Base-by-base conservation (phyloP, 2,329 filamentous ascomycete species). In the Leptographium flavum region DNA sequence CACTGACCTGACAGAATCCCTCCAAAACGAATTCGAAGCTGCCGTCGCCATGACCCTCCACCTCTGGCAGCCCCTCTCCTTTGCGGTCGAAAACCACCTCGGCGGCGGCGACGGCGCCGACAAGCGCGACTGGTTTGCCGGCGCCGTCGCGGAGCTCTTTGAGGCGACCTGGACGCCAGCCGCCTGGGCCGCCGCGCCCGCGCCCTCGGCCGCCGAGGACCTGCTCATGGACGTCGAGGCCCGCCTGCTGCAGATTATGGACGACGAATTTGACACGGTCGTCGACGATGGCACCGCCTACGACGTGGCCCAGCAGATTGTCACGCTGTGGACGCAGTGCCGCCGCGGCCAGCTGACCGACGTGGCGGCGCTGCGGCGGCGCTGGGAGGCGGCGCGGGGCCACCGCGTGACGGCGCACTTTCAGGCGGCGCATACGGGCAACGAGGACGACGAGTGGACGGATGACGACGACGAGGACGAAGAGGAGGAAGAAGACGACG, bases 61-160 rank as follows among this genome's bases (percentile, higher is more conserved):
- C 67, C 76, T 84, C 58, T 98, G 92, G 92, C 80, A 83, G 8
- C 82, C 86, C 28, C 80, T 98, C 45, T 83, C 82, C 41, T 79
- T 94, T 58, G 87, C 92, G 39, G 85, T 95, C 38, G 76, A 84
- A 60, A 87, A 86, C 61, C 72, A 78, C 64, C 94, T 88, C 83
- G 92, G 90, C 56, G 92, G 90, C 2, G 78, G 85, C 35, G 79
- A 87, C 57, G 82, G 79, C 21, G 63, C 71, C 49, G 87, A 93
- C 63, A 96, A 96, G 69, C 83, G 90, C 57, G 90, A 94, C 71
- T 96, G 88, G 90, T 85, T 98, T 57, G 90, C 85, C 43, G 88
- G 87, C 51, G 84, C 83, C 37, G 72, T 96, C 44, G 82, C 81
- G 48, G 86, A 94, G 23, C 76, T 94, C 50, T 82, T 95, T 54